Evolutionary conservation across 1,284 basidiomycete genomes (phyloP).

Genomic region (Puccinia novopanici): DNA sequence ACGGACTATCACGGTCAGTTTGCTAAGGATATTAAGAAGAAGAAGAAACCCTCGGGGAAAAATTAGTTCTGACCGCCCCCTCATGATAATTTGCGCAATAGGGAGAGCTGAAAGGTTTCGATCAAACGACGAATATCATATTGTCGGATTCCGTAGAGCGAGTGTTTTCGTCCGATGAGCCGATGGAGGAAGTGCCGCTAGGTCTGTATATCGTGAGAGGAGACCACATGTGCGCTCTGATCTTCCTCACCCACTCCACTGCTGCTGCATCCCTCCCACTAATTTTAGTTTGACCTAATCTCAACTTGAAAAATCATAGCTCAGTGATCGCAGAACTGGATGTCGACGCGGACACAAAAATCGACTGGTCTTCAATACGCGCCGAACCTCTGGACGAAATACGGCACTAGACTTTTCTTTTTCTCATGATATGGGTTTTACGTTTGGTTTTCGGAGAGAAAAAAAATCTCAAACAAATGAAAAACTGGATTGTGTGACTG

Average conservation of each 20-base stretch:
- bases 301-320: conserved; percentile 61
- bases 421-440: conserved; percentile 1
- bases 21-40: no score
- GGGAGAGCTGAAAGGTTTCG: conserved; percentile 85
- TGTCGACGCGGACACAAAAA: conserved; percentile 74
- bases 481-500: no score
- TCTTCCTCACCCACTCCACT: no score
- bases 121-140: conserved; percentile 90
- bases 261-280: not conserved
- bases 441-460: no score
- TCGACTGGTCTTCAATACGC: conserved; percentile 75
- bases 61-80: not conserved
- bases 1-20: conserved; percentile 67
- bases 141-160: conserved; percentile 86
- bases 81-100: conserved; percentile 58
- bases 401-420: conserved; percentile 24
- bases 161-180: conserved; percentile 82
- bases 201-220: conserved; percentile 96
- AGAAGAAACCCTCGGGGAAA: no score
- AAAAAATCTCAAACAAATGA: no score
- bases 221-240: conserved; percentile 79
- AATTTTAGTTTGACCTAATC: no score
- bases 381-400: conserved; percentile 76
- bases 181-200: conserved; percentile 91
- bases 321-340: conserved; percentile 89